Base-by-base conservation (phyloP, 805 yeast species). In the Kluyveromyces lactis region DNA sequence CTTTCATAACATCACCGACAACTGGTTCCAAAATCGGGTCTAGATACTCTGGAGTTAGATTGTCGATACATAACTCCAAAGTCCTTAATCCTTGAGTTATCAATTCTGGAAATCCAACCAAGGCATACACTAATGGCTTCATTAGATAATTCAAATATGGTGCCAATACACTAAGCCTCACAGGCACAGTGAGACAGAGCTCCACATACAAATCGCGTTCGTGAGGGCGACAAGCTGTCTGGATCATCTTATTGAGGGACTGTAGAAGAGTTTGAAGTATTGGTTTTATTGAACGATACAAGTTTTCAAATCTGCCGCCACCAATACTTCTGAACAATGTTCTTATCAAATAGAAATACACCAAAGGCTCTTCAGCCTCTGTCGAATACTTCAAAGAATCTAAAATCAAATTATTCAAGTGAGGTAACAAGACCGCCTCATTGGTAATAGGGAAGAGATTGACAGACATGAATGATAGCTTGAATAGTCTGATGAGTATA, bases 11-110 rank as follows among this genome's bases (percentile, higher is more conserved):
- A 50, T 92, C 97, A 44, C 85, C 94, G 39, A 90, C 79, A 2
- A 89, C 97, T 0, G 99, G 97, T 54, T 89, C 97, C 44, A 92
- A 79, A 56, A 92, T 89, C 2, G 98, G 97, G 52, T 92, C 98
- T 60, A 92, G 87, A 59, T 89, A 92, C 48, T 89, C 95, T 0
- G 97, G 95, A 0, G 97, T 94, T 44, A 92, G 63, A 53, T 94
- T 92, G 53, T 92, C 99, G 18, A 92, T 96, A 56, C 98, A 92
- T 5, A 92, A 69, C 56, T 92, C 99, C 42, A 92, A 73, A 0
- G 98, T 94, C 46, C 99, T 69, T 46, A 92, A 66, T 33, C 99
- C 99, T 60, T 92, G 98, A 35, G 89, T 79, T 1, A 92, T 92
- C 31, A 94, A 72, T 46, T 92, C 99, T 45, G 81, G 95, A 1